Conservation (phyloP, 805 yeast genomes). For the Candida anglica region DNA sequence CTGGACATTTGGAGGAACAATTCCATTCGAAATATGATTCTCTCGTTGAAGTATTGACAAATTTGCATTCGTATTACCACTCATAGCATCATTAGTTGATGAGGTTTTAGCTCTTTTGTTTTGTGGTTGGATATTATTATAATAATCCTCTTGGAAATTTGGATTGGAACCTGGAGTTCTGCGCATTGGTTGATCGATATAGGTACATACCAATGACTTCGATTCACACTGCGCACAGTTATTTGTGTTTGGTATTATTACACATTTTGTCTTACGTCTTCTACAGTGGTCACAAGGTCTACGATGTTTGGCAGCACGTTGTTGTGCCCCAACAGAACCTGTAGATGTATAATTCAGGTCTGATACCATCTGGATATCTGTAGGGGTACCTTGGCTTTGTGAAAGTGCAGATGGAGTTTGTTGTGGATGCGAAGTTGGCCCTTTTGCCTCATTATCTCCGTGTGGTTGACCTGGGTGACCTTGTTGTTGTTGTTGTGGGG, state of each 20-base stretch:
- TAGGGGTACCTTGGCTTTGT: not conserved
- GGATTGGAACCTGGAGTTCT: conserved; percentile 16
- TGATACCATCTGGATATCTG: too few species aligned
- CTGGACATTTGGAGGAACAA: conserved; percentile 37
- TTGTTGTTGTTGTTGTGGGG: conserved; percentile 5
- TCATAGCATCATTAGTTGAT: not conserved
- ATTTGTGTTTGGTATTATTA: conserved; percentile 55
- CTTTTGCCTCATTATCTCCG: not conserved
- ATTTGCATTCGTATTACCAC: not conserved
- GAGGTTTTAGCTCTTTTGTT: too few species aligned
- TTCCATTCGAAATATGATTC: not conserved
- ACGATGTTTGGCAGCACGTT: conserved; percentile 38
- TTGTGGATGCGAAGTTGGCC: not conserved
- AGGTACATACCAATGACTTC: conserved; percentile 72
- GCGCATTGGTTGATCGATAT: conserved; percentile 51
- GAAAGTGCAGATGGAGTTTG: not conserved
- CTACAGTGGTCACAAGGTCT: conserved; percentile 86
- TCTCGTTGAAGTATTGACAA: not conserved
- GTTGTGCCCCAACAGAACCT: not conserved
- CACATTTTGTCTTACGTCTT: conserved; percentile 75
- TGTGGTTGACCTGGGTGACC: not conserved
- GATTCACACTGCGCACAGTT: conserved; percentile 76
- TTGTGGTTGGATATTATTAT: conserved; percentile 6
- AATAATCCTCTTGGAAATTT: conserved; percentile 1
- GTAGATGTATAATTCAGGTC: too few species aligned